Conservation (phyloP, 106 monocot species). For the Posidonia australis region DNA sequence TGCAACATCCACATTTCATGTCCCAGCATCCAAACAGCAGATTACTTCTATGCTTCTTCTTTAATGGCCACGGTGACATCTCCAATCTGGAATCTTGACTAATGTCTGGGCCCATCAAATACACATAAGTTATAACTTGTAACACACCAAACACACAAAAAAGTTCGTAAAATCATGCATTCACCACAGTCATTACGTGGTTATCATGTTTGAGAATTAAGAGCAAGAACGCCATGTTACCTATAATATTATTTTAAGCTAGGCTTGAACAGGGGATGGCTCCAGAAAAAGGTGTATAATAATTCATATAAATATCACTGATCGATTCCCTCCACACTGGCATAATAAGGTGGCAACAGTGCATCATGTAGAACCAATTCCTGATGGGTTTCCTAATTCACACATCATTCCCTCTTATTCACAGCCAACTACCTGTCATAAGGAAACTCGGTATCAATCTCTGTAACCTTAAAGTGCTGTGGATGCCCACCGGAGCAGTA, state of each 20-base stretch:
- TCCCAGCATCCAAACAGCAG: background rate
- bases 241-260: background rate
- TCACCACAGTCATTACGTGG: background rate
- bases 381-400: background rate
- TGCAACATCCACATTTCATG: background rate
- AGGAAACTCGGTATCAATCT: conserved; percentile 66
- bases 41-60: background rate
- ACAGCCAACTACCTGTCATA: conserved; percentile 36
- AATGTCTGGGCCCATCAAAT: background rate
- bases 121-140: no score
- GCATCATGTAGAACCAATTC: conserved; percentile 1
- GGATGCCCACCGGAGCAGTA: conserved; percentile 53
- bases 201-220: background rate
- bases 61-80: background rate
- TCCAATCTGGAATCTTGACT: background rate
- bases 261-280: background rate
- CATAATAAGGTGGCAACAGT: background rate
- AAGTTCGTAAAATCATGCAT: background rate
- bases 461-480: conserved; percentile 67
- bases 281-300: background rate
- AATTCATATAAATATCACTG: no score
- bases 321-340: background rate
- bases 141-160: background rate
- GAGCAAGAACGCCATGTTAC: no score
- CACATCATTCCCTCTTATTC: background rate